These are phyloP conservation scores for Fusarium sp. DNA, from an alignment of 2,329 filamentous ascomycete species.

Conservation along the genomic window DNA sequence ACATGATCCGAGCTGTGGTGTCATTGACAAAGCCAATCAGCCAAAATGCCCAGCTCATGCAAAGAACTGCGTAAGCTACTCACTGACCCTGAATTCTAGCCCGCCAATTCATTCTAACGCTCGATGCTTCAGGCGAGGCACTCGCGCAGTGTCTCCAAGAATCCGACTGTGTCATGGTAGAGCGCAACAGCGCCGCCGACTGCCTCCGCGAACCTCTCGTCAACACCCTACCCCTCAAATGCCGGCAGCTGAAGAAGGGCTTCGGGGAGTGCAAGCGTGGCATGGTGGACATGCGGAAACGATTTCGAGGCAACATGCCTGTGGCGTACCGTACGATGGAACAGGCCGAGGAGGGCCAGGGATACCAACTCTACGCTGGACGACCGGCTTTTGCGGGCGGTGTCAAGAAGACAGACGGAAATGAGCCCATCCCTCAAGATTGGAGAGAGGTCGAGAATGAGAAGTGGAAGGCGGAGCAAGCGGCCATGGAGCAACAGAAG, in stretches of 20 bases:
- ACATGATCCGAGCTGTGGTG: conserved; percentile 41
- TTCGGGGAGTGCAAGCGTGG: conserved; percentile 96
- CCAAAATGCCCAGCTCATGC: conserved; percentile 91
- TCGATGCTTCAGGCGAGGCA: conserved; percentile 76
- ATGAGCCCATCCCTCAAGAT: conserved; percentile 72
- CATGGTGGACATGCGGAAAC: conserved; percentile 98
- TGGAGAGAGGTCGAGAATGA: conserved; percentile 77
- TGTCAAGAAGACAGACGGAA: conserved; percentile 75
- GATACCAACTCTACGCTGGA: conserved; percentile 84
- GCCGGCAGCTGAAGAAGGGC: conserved; percentile 92
- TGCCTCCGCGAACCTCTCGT: conserved; percentile 87
- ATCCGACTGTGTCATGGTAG: conserved; percentile 94
- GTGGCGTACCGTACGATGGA: conserved; percentile 74
- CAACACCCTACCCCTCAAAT: conserved; percentile 85
- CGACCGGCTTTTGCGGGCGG: conserved; percentile 75
- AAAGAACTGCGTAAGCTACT: conserved; percentile 87
- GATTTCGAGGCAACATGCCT: conserved; percentile 94
- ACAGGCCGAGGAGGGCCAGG: conserved; percentile 67
- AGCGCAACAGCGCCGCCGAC: conserved; percentile 87
- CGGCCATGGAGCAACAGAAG: conserved; percentile 46
- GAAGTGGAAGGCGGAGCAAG: conserved; percentile 61
- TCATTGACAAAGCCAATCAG: conserved; percentile 29
- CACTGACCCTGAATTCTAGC: conserved; percentile 5
- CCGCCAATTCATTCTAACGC: conserved; percentile 3
- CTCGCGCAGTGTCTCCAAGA: conserved; percentile 95